phyloP scores from a whole-genome alignment of 2,329 filamentous ascomycete species.

The Fusarium denticulatum region DNA sequence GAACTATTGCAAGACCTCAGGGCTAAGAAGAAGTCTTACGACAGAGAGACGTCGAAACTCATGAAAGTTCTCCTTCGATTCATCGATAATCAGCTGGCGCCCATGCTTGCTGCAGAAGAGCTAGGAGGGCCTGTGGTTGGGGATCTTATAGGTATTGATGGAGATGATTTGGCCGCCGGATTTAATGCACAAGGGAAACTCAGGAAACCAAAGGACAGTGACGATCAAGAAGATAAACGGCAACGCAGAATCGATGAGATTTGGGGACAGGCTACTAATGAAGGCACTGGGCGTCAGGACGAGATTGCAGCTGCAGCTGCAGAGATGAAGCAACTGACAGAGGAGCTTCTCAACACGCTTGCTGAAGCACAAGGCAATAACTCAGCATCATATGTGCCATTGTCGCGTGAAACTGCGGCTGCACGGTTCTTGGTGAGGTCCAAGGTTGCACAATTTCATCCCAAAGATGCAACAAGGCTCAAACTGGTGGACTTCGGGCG shows the following conservation, averaged over 20 bases:
- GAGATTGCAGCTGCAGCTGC: constrained; percentile 61
- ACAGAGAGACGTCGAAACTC: constrained; percentile 68
- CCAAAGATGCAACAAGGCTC: constrained; percentile 68
- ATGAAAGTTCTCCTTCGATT: constrained; percentile 74
- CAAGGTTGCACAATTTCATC: constrained; percentile 74
- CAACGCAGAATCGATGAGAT: constrained; percentile 73
- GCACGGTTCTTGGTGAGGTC: constrained; percentile 71
- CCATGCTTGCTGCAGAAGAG: constrained; percentile 84
- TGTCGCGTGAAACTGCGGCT: constrained; percentile 69
- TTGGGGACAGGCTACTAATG: constrained; percentile 57
- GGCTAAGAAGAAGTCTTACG: constrained; percentile 67
- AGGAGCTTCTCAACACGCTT: constrained; percentile 68
- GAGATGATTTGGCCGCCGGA: constrained; percentile 67
- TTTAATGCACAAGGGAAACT: constrained; percentile 69
- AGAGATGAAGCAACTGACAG: constrained; percentile 69
- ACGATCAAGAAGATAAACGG: constrained; percentile 57
- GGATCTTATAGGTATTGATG: constrained; percentile 72
- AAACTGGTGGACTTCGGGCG: constrained; percentile 72
- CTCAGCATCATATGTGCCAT: constrained; percentile 66
- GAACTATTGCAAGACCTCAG: constrained; percentile 71
- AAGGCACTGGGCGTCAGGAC: constrained; percentile 49
- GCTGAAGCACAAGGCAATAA: constrained; percentile 64
- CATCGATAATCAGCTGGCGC: constrained; percentile 74
- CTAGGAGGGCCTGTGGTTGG: constrained; percentile 85
- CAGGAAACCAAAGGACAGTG: constrained; percentile 57